Evolutionary conservation across 768 basidiomycete species (phyloP).

Genomic region (Suillus alpinus): DNA sequence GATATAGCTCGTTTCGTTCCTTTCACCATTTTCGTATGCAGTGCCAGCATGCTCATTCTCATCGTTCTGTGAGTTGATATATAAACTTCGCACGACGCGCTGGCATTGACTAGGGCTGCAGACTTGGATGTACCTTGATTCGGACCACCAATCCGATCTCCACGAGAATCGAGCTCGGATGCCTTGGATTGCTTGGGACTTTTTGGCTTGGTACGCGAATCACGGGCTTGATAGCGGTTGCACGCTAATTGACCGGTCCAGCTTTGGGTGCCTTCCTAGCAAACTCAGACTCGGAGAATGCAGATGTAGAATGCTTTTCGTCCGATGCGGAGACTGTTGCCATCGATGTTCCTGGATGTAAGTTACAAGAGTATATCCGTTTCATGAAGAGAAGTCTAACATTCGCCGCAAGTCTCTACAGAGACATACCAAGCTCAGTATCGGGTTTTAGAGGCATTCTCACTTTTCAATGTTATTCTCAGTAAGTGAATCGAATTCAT

Average conservation of each 20-base stretch:
- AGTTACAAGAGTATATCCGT: conserved; percentile 28
- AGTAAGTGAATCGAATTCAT: conserved; percentile 39
- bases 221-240: not conserved
- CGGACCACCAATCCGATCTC: conserved; percentile 74
- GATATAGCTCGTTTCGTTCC: conserved; percentile 79
- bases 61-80: conserved; percentile 53
- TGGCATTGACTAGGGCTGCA: conserved; percentile 24
- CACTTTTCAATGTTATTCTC: conserved; percentile 72
- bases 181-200: conserved; percentile 65
- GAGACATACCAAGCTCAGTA: conserved; percentile 90
- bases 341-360: conserved; percentile 65
- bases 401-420: conserved; percentile 58
- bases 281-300: conserved; percentile 73
- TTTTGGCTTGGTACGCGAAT: conserved; percentile 71
- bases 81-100: conserved; percentile 1
- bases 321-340: conserved; percentile 49
- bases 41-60: conserved; percentile 66
- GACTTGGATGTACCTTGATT: conserved; percentile 63
- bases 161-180: conserved; percentile 72
- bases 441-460: conserved; percentile 76
- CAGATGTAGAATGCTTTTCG: conserved; percentile 81
- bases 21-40: conserved; percentile 79
- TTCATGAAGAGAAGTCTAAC: not conserved
- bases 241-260: conserved; percentile 28
- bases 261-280: conserved; percentile 73